Percentiles rank a stretch among this genome's conserved stretches.
phyloP scores from a whole-genome alignment of 192 early-diverging fungal genomes.

The Coemansia sp. region DNA sequence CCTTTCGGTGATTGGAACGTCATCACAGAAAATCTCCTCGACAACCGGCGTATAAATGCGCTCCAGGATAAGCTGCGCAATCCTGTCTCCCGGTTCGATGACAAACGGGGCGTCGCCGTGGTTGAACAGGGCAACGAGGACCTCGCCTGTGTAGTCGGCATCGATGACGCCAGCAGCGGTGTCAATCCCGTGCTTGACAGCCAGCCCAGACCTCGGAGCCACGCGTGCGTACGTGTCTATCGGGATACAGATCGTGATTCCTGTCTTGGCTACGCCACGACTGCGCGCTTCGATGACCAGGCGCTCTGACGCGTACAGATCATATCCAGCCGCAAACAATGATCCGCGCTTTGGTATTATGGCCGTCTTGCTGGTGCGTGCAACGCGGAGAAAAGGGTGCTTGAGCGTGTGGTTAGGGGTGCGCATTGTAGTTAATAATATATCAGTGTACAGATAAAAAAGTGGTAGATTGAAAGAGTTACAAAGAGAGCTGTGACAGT shows the following conservation, averaged over 20 bases:
- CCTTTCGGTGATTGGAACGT: conserved; percentile 60
- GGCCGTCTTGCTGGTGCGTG: conserved; percentile 56
- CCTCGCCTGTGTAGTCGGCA: conserved; percentile 84
- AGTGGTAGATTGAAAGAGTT: not conserved
- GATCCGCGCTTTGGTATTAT: conserved; percentile 82
- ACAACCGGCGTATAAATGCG: conserved; percentile 79
- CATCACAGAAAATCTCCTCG: conserved; percentile 62
- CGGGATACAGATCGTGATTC: conserved; percentile 84
- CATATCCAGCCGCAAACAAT: conserved; percentile 86
- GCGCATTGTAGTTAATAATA: not conserved
- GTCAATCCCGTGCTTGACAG: conserved; percentile 88
- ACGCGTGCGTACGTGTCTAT: conserved; percentile 91
- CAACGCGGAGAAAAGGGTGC: conserved; percentile 38
- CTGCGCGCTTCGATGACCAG: conserved; percentile 74
- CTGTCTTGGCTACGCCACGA: conserved; percentile 82
- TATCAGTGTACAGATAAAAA: not conserved
- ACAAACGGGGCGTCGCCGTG: conserved; percentile 70
- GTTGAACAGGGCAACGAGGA: conserved; percentile 90
- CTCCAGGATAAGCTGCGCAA: conserved; percentile 96
- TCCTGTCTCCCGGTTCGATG: conserved; percentile 87
- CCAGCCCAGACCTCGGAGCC: conserved; percentile 90
- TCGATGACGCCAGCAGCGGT: conserved; percentile 92
- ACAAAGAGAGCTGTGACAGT: too few relatives aligned
- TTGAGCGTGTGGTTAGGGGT: not conserved
- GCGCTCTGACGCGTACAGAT: conserved; percentile 76